Base-by-base conservation (phyloP, 345 rosid genomes). In the Eutrema japonicum region DNA sequence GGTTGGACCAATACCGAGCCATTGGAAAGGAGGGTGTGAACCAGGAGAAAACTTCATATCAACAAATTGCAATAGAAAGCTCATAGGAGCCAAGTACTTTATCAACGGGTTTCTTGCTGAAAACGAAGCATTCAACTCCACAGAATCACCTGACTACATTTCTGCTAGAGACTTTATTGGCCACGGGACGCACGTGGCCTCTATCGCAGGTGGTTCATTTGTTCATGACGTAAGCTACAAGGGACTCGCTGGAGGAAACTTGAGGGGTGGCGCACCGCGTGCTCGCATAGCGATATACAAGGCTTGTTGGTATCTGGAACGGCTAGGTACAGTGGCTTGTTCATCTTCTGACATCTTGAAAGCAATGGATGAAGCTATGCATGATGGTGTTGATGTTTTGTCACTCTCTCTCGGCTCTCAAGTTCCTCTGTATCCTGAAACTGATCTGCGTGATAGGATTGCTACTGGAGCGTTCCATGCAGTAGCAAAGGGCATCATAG, bases 71-170 rank as follows among this genome's bases (percentile, higher is more conserved):
- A 86, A 86, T 55, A 76, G 75, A 55, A 86, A 86, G 74, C 80
- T 86, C 29, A 79, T 86, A 55, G 90, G 90, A 71, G 88, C 90
- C 6, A 77, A 79, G 57, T 84, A 61, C 58, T 84, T 84, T 47
- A 83, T 75, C 36, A 62, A 78, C 2, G 88, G 90, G 3, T 76
- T 82, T 53, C 81, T 81, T 22, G 82, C 86, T 0, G 71, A 79
- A 9, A 79, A 79, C 66, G 36, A 58, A 53, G 72, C 71, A 65
- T 83, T 79, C 64, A 82, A 86, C 63, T 48, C 88, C 2, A 70
- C 72, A 1, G 69, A 64, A 61, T 49, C 60, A 8, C 71, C 16
- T 9, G 82, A 78, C 65, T 84, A 69, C 48, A 61, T 80, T 22
- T 86, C 90, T 12, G 78, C 86, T 7, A 78, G 86, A 42, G 90